phyloP scores from a whole-genome alignment of 106 monocot genomes.

The Posidonia australis region DNA sequence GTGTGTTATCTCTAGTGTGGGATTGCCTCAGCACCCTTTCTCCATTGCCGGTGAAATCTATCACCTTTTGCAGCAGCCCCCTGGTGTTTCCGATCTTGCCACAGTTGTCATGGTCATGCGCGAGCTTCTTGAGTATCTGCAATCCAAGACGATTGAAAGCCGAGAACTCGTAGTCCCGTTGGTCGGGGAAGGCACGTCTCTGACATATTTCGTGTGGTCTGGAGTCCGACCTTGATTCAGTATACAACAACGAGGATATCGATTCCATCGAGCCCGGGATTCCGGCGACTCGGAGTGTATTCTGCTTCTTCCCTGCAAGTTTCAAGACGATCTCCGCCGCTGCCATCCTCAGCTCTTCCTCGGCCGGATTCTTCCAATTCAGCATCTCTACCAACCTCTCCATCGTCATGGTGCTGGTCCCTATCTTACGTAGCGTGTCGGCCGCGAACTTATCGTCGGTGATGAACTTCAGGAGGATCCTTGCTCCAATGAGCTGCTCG shows the following conservation, averaged over 20 bases:
- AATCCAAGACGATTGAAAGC: slow-evolving; percentile 47
- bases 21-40: not conserved
- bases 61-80: slow-evolving; percentile 60
- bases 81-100: slow-evolving; percentile 62
- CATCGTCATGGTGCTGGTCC: slow-evolving; percentile 35
- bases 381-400: slow-evolving; percentile 78
- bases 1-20: not conserved
- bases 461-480: slow-evolving; percentile 45
- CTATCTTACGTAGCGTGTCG: slow-evolving; percentile 54
- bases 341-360: slow-evolving; percentile 39
- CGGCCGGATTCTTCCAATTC: slow-evolving; percentile 60
- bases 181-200: not conserved
- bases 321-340: slow-evolving; percentile 53
- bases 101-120: slow-evolving; percentile 65
- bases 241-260: slow-evolving; percentile 55
- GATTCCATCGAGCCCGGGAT: slow-evolving; percentile 81
- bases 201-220: slow-evolving; percentile 4
- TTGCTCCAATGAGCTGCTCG: slow-evolving; percentile 71
- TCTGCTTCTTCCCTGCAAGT: slow-evolving; percentile 71
- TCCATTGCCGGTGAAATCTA: slow-evolving; percentile 37
- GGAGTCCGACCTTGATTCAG: no score
- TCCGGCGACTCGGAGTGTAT: slow-evolving; percentile 54
- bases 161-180: slow-evolving; percentile 13
- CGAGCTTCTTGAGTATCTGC: slow-evolving; percentile 62
- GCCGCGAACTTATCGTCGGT: slow-evolving; percentile 23